Evolutionary conservation across 257 asterid genomes (phyloP).

Genomic region (Penstemon davidsonii): DNA sequence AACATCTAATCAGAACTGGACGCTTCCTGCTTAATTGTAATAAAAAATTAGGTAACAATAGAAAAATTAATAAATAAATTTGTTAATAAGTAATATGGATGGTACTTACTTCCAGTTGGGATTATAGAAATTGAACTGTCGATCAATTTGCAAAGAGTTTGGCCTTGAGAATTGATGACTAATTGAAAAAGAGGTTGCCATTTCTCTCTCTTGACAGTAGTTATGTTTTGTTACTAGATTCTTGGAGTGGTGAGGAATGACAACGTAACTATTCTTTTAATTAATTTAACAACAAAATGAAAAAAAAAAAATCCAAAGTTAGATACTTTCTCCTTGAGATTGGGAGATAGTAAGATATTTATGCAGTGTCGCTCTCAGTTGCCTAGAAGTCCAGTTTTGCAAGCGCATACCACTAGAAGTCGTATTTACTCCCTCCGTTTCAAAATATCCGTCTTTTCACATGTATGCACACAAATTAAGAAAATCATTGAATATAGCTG

Average conservation of each 20-base stretch:
- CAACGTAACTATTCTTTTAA: not conserved
- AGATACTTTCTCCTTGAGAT: constrained; percentile 8
- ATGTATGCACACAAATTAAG: no score
- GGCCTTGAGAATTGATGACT: constrained; percentile 25
- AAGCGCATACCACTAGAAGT: no score
- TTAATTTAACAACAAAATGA: not conserved
- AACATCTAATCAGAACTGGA: constrained; percentile 29
- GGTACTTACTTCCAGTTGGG: constrained; percentile 23
- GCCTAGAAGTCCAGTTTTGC: no score
- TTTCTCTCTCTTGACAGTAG: constrained; percentile 13
- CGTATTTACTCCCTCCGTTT: no score
- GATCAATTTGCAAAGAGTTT: constrained; percentile 24
- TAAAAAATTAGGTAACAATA: not conserved
- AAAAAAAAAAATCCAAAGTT: not conserved
- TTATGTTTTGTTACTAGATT: not conserved
- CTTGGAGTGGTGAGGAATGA: constrained; percentile 6
- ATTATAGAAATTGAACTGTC: constrained; percentile 19
- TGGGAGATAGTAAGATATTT: constrained; percentile 26
- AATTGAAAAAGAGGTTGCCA: constrained; percentile 30
- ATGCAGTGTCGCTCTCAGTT: constrained; percentile 19
- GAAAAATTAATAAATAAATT: not conserved
- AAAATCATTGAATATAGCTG: no score
- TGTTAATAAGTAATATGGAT: not conserved
- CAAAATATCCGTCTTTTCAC: no score
- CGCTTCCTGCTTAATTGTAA: constrained; percentile 20